A percentile compares a stretch with the other conserved stretches of the same genome.
These are phyloP conservation scores for Casuarina cunninghamiana DNA, from an alignment of 306 rosid species.

Conservation along the genomic window DNA sequence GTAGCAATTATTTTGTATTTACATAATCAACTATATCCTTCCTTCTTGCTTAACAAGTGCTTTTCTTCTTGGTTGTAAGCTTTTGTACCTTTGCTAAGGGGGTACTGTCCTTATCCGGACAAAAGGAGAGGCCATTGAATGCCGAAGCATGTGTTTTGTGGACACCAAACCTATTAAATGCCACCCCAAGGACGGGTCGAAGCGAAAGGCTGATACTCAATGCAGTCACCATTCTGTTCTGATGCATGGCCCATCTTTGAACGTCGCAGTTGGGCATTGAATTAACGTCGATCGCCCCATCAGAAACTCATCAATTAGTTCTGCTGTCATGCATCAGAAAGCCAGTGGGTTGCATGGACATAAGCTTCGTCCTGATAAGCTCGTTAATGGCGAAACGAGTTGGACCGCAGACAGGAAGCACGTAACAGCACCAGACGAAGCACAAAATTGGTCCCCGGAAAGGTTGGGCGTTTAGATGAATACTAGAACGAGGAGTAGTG, in stretches of 20 bases:
- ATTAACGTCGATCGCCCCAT: not conserved
- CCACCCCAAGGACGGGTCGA: too few relatives aligned
- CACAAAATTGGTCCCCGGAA: not conserved
- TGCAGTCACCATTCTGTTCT: slow-evolving; percentile 17
- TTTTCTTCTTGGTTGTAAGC: too few relatives aligned
- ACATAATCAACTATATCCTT: too few relatives aligned
- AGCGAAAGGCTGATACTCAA: not conserved
- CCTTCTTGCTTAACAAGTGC: too few relatives aligned
- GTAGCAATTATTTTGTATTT: too few relatives aligned
- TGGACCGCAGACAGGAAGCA: not conserved
- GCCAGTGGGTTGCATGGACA: too few relatives aligned
- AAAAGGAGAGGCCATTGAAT: too few relatives aligned
- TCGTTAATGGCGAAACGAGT: not conserved
- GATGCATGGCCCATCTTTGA: not conserved
- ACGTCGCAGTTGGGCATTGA: not conserved
- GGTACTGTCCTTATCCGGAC: too few relatives aligned
- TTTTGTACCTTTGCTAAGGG: too few relatives aligned
- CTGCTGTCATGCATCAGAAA: too few relatives aligned
- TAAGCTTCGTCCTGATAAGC: not conserved
- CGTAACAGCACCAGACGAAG: not conserved
- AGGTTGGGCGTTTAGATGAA: not conserved
- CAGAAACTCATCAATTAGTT: not conserved
- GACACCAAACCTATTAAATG: not conserved
- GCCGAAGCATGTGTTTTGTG: too few relatives aligned
- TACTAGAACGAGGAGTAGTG: not conserved